Evolutionary conservation across 345 rosid species (phyloP), one percentile per base, ranked within the genome.

Genomic region (Salix suchowensis): DNA sequence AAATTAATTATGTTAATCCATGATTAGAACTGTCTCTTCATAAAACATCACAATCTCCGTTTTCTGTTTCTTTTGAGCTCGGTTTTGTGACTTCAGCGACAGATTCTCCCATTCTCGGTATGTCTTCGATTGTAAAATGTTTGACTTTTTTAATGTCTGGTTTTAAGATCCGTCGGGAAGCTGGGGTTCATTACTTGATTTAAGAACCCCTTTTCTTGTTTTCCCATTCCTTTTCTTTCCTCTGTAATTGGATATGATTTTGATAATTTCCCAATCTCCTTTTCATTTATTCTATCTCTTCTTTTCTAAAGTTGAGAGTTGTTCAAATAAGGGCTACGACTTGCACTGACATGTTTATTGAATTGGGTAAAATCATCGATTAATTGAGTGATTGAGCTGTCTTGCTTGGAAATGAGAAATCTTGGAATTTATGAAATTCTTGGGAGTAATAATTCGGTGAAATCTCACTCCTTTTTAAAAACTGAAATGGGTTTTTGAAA

Each of bases 61-160:
- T 40, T 40, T 46, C 62, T n/a, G 13, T 9, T 13, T 58, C 28
- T 23, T 58, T 58, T 58, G 6, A 58, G 62, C 62, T n/a, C 28
- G 28, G 62, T 46, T 46, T 4, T 46, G 50, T 11, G 15, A 12
- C 15, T 46, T 46, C 14, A 46, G 50, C 50, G 50, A 46, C 50
- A 14, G 15, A 39, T 76, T 76, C 67, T 68, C 72, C 19, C 26
- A 28, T 76, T 68, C 34, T 26, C 55, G 67, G 78, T 76, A 55
- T 55, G 13, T n/a, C 13, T 66, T 74, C 28, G 26, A 36, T 52
- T 16, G 42, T 19, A 23, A 6, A 39, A 40, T 58, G 52, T 40
- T 36, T 66, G 54, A 6, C 34, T 15, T 64, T 61, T 32, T 36
- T 24, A 3, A 2, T 34, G 26, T 10, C 34, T 15, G 5, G 0